These are phyloP conservation scores for Sedum album DNA, from an alignment of 164 flowering plant genomes.

Conservation along the genomic window DNA sequence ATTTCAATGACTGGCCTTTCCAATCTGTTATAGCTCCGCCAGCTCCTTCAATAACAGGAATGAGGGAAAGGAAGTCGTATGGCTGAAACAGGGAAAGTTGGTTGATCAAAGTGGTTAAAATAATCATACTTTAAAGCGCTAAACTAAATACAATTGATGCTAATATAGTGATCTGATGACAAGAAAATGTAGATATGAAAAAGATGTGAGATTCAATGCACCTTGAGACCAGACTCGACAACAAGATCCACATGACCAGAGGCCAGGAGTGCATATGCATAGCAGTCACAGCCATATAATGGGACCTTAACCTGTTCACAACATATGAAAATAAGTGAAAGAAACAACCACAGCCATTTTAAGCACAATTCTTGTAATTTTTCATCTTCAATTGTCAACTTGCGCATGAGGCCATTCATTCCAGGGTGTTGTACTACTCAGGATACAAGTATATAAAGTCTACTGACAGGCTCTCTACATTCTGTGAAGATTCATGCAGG, in stretches of 20 bases:
- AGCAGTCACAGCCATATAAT: conserved; percentile 94
- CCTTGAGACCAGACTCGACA: conserved; percentile 51
- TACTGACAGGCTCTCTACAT: background rate
- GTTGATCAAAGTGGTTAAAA: background rate
- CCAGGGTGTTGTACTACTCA: background rate
- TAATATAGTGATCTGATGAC: too few relatives aligned
- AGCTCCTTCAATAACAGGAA: conserved; percentile 94
- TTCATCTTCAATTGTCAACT: background rate
- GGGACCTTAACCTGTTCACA: conserved; percentile 80
- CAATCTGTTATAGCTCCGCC: conserved; percentile 90
- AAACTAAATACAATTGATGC: too few relatives aligned
- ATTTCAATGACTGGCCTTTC: conserved; percentile 61
- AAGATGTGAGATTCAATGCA: background rate
- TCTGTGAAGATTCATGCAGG: background rate
- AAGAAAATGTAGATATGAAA: background rate
- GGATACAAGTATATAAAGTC: background rate
- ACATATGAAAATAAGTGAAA: background rate
- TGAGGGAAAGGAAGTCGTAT: conserved; percentile 79
- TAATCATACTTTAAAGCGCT: too few relatives aligned
- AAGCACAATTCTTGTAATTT: background rate
- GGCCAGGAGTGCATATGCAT: conserved; percentile 95
- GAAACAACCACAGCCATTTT: background rate
- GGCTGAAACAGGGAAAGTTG: conserved; percentile 43
- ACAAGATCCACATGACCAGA: conserved; percentile 95
- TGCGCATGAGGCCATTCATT: background rate